Evolutionary conservation across 768 basidiomycete genomes (phyloP).

Genomic region (Royoungia palumana): DNA sequence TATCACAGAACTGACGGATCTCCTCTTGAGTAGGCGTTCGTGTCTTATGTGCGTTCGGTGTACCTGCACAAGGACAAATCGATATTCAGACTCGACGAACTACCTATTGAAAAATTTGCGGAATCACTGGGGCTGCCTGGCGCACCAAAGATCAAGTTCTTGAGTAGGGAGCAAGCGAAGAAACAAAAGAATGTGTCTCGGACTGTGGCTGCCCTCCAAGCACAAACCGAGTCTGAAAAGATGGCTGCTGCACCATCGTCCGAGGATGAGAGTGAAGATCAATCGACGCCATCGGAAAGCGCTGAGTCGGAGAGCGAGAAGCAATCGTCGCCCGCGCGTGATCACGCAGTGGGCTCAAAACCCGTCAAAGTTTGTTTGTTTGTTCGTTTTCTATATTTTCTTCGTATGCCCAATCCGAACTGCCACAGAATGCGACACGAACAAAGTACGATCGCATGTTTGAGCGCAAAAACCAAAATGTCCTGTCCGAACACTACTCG

Average conservation of each 20-base stretch:
- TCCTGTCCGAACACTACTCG: slow-evolving; percentile 85
- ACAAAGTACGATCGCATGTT: slow-evolving; percentile 99
- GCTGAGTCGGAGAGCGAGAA: slow-evolving; percentile 23
- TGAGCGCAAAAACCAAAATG: slow-evolving; percentile 89
- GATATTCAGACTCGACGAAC: slow-evolving; percentile 80
- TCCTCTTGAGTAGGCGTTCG: slow-evolving; percentile 67
- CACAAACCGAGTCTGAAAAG: slow-evolving; percentile 26
- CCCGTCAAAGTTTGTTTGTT: slow-evolving; percentile 39
- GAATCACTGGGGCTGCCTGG: slow-evolving; percentile 91
- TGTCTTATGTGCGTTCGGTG: slow-evolving; percentile 92
- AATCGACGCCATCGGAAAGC: slow-evolving; percentile 18
- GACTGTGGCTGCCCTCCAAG: slow-evolving; percentile 35
- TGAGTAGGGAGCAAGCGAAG: slow-evolving; percentile 63
- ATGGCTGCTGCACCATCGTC: slow-evolving; percentile 8
- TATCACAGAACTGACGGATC: neutral
- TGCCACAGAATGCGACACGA: slow-evolving; percentile 46
- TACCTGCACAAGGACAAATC: slow-evolving; percentile 92
- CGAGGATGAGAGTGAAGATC: slow-evolving; percentile 17
- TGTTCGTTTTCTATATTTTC: neutral
- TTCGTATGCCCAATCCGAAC: neutral
- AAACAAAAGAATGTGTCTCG: slow-evolving; percentile 72
- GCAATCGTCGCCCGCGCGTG: neutral
- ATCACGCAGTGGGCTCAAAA: slow-evolving; percentile 20
- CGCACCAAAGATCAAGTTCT: slow-evolving; percentile 91
- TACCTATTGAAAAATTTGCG: slow-evolving; percentile 82